Evolutionary conservation across 2,329 filamentous ascomycete species (phyloP), one percentile per base, ranked within the genome.

Genomic region (Talaromyces sp.): DNA sequence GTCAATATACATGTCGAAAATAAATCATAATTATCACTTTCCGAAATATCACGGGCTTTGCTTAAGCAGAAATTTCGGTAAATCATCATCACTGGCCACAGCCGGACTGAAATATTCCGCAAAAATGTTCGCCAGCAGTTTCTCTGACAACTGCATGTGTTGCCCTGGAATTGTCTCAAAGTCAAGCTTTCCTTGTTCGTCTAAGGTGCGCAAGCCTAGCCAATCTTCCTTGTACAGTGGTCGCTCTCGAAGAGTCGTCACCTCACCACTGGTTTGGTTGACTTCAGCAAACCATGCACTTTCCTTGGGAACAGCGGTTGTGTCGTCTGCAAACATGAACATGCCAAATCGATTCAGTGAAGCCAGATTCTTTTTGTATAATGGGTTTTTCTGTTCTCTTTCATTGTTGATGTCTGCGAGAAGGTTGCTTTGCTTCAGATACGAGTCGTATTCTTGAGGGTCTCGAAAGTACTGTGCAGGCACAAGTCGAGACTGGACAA

Each of bases 341-440:
- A 97, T 90, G 64, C 90, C 91, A 65, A 97, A 89, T 67, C 88
- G 88, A 68, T 89, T 84, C 71, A 99, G 72, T 35, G 69, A 75
- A 8, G 81, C 82, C 54, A 99, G 66, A 70, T 93, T 89, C 67
- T 83, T 75, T 71, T 83, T 86, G 74, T 97, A 99, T 12, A 77
- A 81, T 38, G 75, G 69, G 69, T 92, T 96, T 83, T 95, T 96
- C 58, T 79, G 63, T 21, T 59, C 69, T 11, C 92, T 83, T 83
- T 99, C 94, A 74, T 97, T 97, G 77, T 99, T 99, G 77, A 97
- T 88, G 71, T 97, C 93, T 10, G 93, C 94, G 9, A 99, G 80
- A 75, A 95, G 97, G 72, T 92, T 93, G 68, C 90, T 94, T 71
- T 85, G 74, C 65, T 87, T 85, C 21, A 97, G 83, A 72, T 97